These are phyloP conservation scores for Amanita rimosa DNA, from an alignment of 768 basidiomycete genomes.

Conservation along the genomic window DNA sequence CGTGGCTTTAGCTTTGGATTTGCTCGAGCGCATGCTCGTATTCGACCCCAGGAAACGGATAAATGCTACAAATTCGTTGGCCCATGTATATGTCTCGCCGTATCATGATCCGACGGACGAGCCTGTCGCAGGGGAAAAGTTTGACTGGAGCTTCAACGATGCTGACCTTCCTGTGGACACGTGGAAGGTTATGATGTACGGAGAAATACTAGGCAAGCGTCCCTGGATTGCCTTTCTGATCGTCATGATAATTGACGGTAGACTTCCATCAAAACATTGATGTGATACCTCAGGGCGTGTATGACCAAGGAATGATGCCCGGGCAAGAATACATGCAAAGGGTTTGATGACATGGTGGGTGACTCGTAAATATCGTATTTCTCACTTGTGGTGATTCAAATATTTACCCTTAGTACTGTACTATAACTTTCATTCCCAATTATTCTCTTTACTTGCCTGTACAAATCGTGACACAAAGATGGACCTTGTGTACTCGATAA, in stretches of 20 bases:
- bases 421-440: not conserved
- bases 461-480: not conserved
- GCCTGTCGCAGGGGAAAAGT: conserved; percentile 85
- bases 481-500: conserved; percentile 1
- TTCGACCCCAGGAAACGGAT: conserved; percentile 98
- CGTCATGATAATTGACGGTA: conserved; percentile 14
- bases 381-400: no score
- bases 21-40: conserved; percentile 97
- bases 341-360: not conserved
- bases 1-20: conserved; percentile 62
- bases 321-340: not conserved
- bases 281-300: conserved; percentile 1
- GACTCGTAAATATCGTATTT: not conserved
- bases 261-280: conserved; percentile 70
- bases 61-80: conserved; percentile 83
- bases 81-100: conserved; percentile 89
- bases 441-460: not conserved
- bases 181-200: conserved; percentile 99
- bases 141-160: conserved; percentile 99
- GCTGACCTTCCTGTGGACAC: conserved; percentile 97
- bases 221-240: not conserved
- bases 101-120: conserved; percentile 99
- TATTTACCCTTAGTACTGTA: not conserved
- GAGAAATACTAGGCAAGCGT: conserved; percentile 82
- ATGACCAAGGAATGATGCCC: not conserved